These are phyloP conservation scores for Thyridium curvatum DNA, from an alignment of 2,329 filamentous ascomycete species.

Conservation along the genomic window DNA sequence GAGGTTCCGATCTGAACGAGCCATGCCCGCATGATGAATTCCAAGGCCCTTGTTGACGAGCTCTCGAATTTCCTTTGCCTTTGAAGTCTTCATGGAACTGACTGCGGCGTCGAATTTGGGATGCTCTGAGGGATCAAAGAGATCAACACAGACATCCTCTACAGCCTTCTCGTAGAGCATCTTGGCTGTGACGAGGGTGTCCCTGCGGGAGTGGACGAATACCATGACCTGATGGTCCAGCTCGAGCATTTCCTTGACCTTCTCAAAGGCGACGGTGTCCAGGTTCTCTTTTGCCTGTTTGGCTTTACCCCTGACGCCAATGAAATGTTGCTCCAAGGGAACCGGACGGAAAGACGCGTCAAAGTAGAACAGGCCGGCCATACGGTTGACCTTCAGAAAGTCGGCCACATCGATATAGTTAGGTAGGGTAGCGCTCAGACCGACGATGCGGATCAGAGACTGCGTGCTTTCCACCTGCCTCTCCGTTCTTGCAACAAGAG, in stretches of 20 bases:
- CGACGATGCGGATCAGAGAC: slow-evolving; percentile 91
- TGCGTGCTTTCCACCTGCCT: slow-evolving; percentile 97
- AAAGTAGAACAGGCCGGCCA: slow-evolving; percentile 93
- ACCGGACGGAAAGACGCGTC: slow-evolving; percentile 94
- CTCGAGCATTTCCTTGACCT: slow-evolving; percentile 88
- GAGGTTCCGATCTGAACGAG: slow-evolving; percentile 87
- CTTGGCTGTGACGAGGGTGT: slow-evolving; percentile 83
- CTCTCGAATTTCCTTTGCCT: slow-evolving; percentile 81
- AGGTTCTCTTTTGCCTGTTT: slow-evolving; percentile 84
- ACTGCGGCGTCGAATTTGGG: slow-evolving; percentile 74
- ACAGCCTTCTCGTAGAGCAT: slow-evolving; percentile 80
- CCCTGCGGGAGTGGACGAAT: slow-evolving; percentile 94
- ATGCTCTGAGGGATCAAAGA: slow-evolving; percentile 77
- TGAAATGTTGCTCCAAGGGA: slow-evolving; percentile 93
- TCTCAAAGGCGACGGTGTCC: slow-evolving; percentile 83
- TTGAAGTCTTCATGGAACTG: slow-evolving; percentile 78
- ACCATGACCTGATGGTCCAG: slow-evolving; percentile 98
- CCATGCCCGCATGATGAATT: slow-evolving; percentile 95
- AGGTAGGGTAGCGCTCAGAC: slow-evolving; percentile 88
- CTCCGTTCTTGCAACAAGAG: slow-evolving; percentile 88
- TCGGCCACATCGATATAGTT: slow-evolving; percentile 97
- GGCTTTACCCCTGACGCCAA: slow-evolving; percentile 89
- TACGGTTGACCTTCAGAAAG: slow-evolving; percentile 91
- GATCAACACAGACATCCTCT: slow-evolving; percentile 70
- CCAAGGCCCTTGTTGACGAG: slow-evolving; percentile 86